A percentile compares a stretch with the other conserved stretches of the same genome.
These are phyloP conservation scores for Neohortaea acidophila DNA, from an alignment of 495 filamentous ascomycete species.

Conservation along the genomic window DNA sequence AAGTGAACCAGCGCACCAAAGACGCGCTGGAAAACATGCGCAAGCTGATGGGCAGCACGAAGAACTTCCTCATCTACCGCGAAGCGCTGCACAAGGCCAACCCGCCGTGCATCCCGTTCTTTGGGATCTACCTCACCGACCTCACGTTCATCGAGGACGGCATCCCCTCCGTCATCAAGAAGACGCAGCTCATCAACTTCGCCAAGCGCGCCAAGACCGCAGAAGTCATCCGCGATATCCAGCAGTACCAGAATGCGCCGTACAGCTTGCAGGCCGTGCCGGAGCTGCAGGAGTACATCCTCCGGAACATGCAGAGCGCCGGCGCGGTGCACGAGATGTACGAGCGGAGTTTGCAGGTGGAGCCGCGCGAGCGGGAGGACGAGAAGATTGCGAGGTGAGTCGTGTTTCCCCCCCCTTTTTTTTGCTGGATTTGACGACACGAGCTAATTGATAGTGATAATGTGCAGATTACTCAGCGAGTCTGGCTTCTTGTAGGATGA, in stretches of 20 bases:
- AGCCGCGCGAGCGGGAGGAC: constrained; percentile 90
- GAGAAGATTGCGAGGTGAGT: constrained; percentile 74
- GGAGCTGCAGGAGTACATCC: constrained; percentile 92
- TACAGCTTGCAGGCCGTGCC: constrained; percentile 78
- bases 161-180: constrained; percentile 87
- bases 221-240: constrained; percentile 93
- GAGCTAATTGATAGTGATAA: constrained; percentile 12
- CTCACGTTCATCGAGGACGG: constrained; percentile 98
- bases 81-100: constrained; percentile 84
- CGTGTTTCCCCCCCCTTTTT: background rate
- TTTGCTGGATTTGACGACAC: background rate
- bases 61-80: constrained; percentile 94
- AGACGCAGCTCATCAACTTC: constrained; percentile 93
- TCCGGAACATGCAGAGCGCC: constrained; percentile 83
- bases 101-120: constrained; percentile 95
- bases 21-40: constrained; percentile 77
- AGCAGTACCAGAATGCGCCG: constrained; percentile 93
- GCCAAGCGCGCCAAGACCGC: constrained; percentile 95
- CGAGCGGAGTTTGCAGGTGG: constrained; percentile 78
- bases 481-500: constrained; percentile 60
- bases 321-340: constrained; percentile 99
- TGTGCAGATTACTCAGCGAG: constrained; percentile 53
- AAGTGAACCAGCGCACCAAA: constrained; percentile 71
- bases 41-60: constrained; percentile 87
- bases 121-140: constrained; percentile 97